phyloP scores from a whole-genome alignment of 371 early-diverging fungal species.

The Mucor plumbeus region DNA sequence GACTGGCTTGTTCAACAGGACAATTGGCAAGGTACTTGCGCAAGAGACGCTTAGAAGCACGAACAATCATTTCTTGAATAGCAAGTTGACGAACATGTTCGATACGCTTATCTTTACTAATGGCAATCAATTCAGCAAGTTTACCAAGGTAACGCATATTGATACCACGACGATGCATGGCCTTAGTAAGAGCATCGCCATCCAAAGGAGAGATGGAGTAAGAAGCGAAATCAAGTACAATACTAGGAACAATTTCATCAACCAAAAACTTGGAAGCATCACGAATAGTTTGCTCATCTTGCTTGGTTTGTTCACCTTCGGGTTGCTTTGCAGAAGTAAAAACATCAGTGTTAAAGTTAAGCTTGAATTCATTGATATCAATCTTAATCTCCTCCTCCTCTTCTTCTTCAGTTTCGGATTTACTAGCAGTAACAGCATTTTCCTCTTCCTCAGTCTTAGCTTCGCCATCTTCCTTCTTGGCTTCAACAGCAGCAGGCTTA shows the following conservation, averaged over 20 bases:
- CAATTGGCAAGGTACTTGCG: conserved; percentile 67
- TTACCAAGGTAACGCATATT: conserved; percentile 96
- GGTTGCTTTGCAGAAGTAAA: conserved; percentile 63
- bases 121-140: conserved; percentile 64
- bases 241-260: conserved; percentile 69
- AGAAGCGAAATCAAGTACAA: conserved; percentile 78
- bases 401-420: conserved; percentile 31
- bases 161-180: conserved; percentile 93
- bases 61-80: conserved; percentile 86
- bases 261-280: conserved; percentile 80
- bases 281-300: conserved; percentile 67
- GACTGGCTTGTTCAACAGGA: conserved; percentile 59
- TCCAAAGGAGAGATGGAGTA: conserved; percentile 82
- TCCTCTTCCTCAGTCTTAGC: conserved; percentile 29
- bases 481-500: conserved; percentile 20
- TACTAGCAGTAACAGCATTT: conserved; percentile 30
- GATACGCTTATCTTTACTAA: conserved; percentile 62
- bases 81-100: conserved; percentile 59
- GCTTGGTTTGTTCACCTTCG: conserved; percentile 32
- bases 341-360: conserved; percentile 83
- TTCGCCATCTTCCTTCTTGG: conserved; percentile 21
- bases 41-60: conserved; percentile 84
- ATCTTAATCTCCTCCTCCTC: conserved; percentile 60
- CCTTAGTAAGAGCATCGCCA: conserved; percentile 78
- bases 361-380: conserved; percentile 69